Percentiles rank a stretch among this genome's conserved stretches.
These are phyloP conservation scores for Cardamine occulta DNA, from an alignment of 345 rosid species.

Conservation along the genomic window DNA sequence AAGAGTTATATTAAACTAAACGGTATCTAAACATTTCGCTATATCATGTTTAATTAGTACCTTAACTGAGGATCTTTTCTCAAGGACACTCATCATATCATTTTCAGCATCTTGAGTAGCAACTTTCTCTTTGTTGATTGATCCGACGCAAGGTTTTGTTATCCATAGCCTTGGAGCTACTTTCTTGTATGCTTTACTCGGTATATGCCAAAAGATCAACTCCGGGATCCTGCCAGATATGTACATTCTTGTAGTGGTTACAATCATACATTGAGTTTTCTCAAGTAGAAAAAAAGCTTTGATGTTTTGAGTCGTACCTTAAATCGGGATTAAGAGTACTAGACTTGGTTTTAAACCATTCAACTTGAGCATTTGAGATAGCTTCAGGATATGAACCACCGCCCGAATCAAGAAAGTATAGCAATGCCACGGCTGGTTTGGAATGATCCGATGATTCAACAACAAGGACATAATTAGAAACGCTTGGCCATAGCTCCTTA, in stretches of 20 bases:
- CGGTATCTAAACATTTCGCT: not conserved
- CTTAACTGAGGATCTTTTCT: constrained; percentile 69
- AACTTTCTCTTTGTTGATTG: constrained; percentile 76
- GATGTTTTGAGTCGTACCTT: not conserved
- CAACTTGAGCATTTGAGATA: constrained; percentile 71
- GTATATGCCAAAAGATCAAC: constrained; percentile 93
- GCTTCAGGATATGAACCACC: constrained; percentile 91
- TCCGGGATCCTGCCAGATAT: constrained; percentile 60
- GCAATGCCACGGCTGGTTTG: constrained; percentile 46
- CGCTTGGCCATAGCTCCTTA: constrained; percentile 75
- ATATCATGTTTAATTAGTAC: constrained; percentile 37
- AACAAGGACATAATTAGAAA: constrained; percentile 71
- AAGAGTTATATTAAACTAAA: not conserved
- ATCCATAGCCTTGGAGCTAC: constrained; percentile 72
- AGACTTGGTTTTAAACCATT: constrained; percentile 70
- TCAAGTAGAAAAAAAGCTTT: not conserved
- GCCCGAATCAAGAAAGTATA: constrained; percentile 91
- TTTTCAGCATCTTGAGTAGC: constrained; percentile 80
- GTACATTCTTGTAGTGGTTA: not conserved
- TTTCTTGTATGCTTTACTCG: constrained; percentile 69
- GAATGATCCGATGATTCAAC: constrained; percentile 52
- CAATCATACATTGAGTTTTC: no score
- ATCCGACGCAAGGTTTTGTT: constrained; percentile 76
- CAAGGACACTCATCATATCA: constrained; percentile 70
- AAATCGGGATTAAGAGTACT: constrained; percentile 61